Evolutionary conservation across 129 eudicot genomes (phyloP).

Genomic region (Artemisia argyi): DNA sequence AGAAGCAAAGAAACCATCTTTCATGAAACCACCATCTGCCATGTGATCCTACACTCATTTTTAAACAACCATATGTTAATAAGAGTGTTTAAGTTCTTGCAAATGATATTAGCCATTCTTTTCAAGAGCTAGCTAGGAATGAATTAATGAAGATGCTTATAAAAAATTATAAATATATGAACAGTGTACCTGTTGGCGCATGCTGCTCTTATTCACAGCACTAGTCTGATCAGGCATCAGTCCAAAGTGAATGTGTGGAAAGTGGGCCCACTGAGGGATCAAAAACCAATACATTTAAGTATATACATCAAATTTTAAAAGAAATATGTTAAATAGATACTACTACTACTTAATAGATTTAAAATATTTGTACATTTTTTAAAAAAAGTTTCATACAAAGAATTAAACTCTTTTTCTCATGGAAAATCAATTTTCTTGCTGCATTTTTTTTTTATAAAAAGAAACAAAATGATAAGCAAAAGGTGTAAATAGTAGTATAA

Average conservation of each 20-base stretch:
- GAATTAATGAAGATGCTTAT: background rate
- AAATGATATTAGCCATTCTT: background rate
- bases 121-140: constrained; percentile 14
- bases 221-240: constrained; percentile 62
- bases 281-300: background rate
- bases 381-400: too few relatives aligned
- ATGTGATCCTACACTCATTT: constrained; percentile 46
- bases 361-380: too few relatives aligned
- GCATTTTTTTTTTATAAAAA: too few relatives aligned
- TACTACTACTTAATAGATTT: too few relatives aligned
- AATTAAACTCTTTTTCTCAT: background rate
- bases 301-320: background rate
- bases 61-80: background rate
- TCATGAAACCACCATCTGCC: constrained; percentile 51
- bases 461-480: too few relatives aligned
- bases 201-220: constrained; percentile 46
- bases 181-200: constrained; percentile 65
- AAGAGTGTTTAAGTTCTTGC: background rate
- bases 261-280: constrained; percentile 75
- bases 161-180: constrained; percentile 6
- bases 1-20: constrained; percentile 55
- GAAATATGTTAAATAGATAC: background rate
- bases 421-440: background rate
- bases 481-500: background rate
- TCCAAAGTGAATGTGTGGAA: constrained; percentile 80